phyloP scores from a whole-genome alignment of 257 asterid genomes.

The Prunella vulgaris region DNA sequence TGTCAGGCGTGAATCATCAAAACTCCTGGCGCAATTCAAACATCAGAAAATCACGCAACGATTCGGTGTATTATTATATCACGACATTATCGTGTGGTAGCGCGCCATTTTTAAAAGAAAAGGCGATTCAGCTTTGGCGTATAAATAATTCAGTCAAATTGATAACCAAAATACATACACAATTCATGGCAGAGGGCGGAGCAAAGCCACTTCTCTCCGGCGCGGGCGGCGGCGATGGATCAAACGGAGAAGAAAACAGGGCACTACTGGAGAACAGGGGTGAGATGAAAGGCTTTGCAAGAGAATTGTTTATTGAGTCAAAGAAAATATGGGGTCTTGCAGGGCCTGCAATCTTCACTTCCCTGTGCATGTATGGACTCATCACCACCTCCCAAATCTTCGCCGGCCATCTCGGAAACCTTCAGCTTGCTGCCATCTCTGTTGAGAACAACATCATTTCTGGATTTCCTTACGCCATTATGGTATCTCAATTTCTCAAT shows the following conservation, averaged over 20 bases:
- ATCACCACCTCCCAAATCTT: constrained; percentile 50
- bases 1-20: too few relatives aligned
- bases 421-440: constrained; percentile 59
- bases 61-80: too few relatives aligned
- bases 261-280: neutral
- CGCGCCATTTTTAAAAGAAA: too few relatives aligned
- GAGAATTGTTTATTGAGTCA: constrained; percentile 37
- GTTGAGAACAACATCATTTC: constrained; percentile 53
- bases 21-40: too few relatives aligned
- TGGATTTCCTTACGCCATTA: constrained; percentile 46
- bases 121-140: too few relatives aligned
- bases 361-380: constrained; percentile 48
- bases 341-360: constrained; percentile 60
- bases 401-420: constrained; percentile 53
- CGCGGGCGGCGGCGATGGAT: neutral
- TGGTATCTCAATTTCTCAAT: too few relatives aligned
- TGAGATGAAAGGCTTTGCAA: constrained; percentile 23
- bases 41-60: too few relatives aligned
- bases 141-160: too few relatives aligned
- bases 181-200: too few relatives aligned
- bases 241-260: neutral
- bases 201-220: too few relatives aligned
- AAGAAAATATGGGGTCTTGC: constrained; percentile 54
- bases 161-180: too few relatives aligned
- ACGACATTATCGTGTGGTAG: too few relatives aligned